Percentiles rank a stretch among this genome's conserved stretches.
Evolutionary conservation across 1,139 yeast species (phyloP).

Genomic region (Wickerhamomyces sp.): DNA sequence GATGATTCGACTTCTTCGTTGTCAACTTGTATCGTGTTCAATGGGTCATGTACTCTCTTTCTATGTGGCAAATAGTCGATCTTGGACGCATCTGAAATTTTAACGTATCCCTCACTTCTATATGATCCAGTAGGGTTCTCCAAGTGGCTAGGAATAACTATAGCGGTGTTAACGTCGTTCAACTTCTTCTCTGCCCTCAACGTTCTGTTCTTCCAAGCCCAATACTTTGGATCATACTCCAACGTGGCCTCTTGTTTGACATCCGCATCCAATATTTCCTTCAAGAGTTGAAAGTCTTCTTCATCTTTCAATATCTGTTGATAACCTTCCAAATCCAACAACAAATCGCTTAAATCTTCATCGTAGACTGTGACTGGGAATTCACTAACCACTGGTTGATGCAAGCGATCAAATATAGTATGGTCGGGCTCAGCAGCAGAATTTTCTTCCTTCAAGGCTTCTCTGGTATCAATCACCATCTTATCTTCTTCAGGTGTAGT

Average conservation of each 20-base stretch:
- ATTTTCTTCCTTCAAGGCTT: conserved; percentile 7
- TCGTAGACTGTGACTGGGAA: conserved; percentile 48
- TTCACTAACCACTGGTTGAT: conserved; percentile 37
- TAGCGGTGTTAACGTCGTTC: conserved; percentile 14
- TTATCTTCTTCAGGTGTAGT: conserved; percentile 30
- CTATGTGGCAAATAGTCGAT: conserved; percentile 77
- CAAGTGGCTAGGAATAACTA: conserved; percentile 23
- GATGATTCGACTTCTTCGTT: conserved; percentile 40
- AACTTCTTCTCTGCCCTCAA: conserved; percentile 15
- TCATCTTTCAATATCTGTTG: conserved; percentile 60
- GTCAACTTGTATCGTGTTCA: conserved; percentile 40
- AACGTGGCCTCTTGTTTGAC: conserved; percentile 28
- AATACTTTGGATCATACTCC: conserved; percentile 39
- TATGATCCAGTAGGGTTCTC: conserved; percentile 57
- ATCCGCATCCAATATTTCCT: conserved; percentile 36
- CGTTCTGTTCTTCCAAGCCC: conserved; percentile 62
- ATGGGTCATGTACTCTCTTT: conserved; percentile 38
- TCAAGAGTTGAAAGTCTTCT: conserved; percentile 61
- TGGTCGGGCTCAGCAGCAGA: conserved; percentile 9
- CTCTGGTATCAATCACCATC: conserved; percentile 16
- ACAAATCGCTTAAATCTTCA: conserved; percentile 29
- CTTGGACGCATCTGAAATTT: conserved; percentile 70
- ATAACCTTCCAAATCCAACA: conserved; percentile 44
- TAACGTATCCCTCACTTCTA: conserved; percentile 68
- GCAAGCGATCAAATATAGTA: conserved; percentile 33